Conservation (phyloP, 495 filamentous ascomycete genomes). For the Aspergillus hancockii region DNA sequence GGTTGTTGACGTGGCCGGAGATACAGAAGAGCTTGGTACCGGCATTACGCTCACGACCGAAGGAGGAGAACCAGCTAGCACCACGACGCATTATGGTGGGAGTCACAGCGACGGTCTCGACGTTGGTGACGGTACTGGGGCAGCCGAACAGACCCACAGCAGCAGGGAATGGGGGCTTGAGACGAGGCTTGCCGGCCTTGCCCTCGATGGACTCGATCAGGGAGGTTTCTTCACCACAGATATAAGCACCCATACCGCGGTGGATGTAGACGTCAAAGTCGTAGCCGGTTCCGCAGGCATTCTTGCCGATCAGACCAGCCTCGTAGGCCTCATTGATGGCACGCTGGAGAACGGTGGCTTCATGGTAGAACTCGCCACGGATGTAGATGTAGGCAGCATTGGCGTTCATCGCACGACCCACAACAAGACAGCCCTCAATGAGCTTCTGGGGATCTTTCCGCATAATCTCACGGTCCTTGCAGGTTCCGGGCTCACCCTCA, state of each 20-base stretch:
- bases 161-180: conserved; percentile 98
- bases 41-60: conserved; percentile 91
- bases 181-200: conserved; percentile 95
- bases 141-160: conserved; percentile 97
- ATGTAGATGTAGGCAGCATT: conserved; percentile 99
- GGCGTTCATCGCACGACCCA: conserved; percentile 96
- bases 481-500: conserved; percentile 97
- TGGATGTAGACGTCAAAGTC: conserved; percentile 97
- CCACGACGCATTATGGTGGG: conserved; percentile 95
- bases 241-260: conserved; percentile 95
- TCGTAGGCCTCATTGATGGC: conserved; percentile 97
- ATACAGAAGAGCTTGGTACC: conserved; percentile 99
- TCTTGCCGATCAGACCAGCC: conserved; percentile 93
- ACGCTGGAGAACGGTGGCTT: conserved; percentile 88
- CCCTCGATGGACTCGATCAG: conserved; percentile 97
- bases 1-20: conserved; percentile 98
- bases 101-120: conserved; percentile 93
- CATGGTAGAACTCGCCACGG: conserved; percentile 97
- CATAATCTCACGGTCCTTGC: conserved; percentile 99
- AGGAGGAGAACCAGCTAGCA: conserved; percentile 85
- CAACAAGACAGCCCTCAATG: conserved; percentile 93
- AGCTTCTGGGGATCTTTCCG: conserved; percentile 99
- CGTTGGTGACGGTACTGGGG: conserved; percentile 96
- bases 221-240: conserved; percentile 97
- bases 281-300: conserved; percentile 93